Conservation (phyloP, 805 yeast species). For the Starmerella apicola region DNA sequence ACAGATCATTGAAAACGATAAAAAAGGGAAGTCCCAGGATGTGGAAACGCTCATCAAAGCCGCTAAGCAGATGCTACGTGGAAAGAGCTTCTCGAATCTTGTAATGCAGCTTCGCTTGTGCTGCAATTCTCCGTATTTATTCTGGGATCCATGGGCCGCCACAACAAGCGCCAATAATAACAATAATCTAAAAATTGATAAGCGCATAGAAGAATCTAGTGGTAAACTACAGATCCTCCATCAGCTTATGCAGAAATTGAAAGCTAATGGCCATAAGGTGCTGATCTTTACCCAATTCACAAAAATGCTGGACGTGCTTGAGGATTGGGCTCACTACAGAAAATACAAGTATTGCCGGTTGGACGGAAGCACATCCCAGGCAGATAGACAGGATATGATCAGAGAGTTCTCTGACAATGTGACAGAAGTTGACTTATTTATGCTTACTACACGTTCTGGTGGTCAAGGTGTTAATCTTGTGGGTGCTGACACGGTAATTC, state of each 20-base stretch:
- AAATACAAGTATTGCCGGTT: constrained; percentile 42
- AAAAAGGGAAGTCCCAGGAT: constrained; percentile 17
- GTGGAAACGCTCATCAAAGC: constrained; percentile 23
- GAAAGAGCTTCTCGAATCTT: constrained; percentile 48
- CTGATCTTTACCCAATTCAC: constrained; percentile 83
- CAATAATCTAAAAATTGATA: constrained; percentile 34
- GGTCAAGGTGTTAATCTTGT: constrained; percentile 83
- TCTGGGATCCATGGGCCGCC: constrained; percentile 58
- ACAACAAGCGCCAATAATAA: not conserved
- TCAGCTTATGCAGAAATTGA: constrained; percentile 43
- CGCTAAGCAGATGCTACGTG: constrained; percentile 32
- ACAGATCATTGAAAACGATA: constrained; percentile 16
- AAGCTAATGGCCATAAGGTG: constrained; percentile 48
- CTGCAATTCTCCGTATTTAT: constrained; percentile 76
- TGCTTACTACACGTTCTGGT: constrained; percentile 86
- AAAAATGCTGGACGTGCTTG: constrained; percentile 63
- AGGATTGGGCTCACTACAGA: constrained; percentile 54
- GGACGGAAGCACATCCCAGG: constrained; percentile 64
- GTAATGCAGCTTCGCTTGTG: constrained; percentile 77
- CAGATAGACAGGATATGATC: constrained; percentile 53
- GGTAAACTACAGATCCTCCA: constrained; percentile 63
- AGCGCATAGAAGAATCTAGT: constrained; percentile 41
- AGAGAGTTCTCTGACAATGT: constrained; percentile 35
- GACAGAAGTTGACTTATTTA: constrained; percentile 38
- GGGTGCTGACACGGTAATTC: constrained; percentile 77